These are phyloP conservation scores for Pseudogymnoascus sp. DNA, from an alignment of 2,329 filamentous ascomycete species.

Conservation along the genomic window DNA sequence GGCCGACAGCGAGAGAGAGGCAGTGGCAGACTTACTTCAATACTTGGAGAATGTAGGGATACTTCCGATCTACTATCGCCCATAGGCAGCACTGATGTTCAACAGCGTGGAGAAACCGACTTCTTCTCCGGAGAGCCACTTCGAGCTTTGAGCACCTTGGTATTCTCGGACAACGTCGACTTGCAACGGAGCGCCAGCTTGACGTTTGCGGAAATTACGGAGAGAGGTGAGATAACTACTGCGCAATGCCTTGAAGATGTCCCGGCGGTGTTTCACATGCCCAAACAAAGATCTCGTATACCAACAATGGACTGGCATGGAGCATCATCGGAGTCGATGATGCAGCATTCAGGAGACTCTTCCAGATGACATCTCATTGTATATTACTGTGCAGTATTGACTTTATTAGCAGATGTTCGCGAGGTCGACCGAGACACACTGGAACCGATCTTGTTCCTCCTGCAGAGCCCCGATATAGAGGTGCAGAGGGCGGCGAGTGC, in stretches of 20 bases:
- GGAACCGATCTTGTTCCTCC: slow-evolving; percentile 88
- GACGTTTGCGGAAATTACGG: slow-evolving; percentile 97
- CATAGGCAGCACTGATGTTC: slow-evolving; percentile 17
- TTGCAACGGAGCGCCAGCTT: slow-evolving; percentile 93
- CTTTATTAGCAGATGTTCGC: slow-evolving; percentile 65
- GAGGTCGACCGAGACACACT: slow-evolving; percentile 93
- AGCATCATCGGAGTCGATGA: background rate
- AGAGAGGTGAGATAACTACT: slow-evolving; percentile 66
- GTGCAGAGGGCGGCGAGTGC: slow-evolving; percentile 95
- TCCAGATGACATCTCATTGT: background rate
- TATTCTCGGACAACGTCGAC: slow-evolving; percentile 98
- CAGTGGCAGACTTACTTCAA: slow-evolving; percentile 87
- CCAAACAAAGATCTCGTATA: background rate
- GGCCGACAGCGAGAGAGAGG: slow-evolving; percentile 92
- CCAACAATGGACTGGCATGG: background rate
- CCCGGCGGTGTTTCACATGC: background rate
- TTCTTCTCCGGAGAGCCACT: slow-evolving; percentile 97
- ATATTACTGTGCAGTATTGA: background rate
- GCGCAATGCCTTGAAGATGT: background rate
- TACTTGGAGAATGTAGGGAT: slow-evolving; percentile 83
- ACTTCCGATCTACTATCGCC: background rate
- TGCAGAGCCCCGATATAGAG: slow-evolving; percentile 93
- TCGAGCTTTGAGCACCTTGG: slow-evolving; percentile 85
- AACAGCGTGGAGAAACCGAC: slow-evolving; percentile 80
- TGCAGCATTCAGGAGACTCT: background rate